phyloP scores from a whole-genome alignment of 108 stramenopile species.

The Epithemia pelagica region DNA sequence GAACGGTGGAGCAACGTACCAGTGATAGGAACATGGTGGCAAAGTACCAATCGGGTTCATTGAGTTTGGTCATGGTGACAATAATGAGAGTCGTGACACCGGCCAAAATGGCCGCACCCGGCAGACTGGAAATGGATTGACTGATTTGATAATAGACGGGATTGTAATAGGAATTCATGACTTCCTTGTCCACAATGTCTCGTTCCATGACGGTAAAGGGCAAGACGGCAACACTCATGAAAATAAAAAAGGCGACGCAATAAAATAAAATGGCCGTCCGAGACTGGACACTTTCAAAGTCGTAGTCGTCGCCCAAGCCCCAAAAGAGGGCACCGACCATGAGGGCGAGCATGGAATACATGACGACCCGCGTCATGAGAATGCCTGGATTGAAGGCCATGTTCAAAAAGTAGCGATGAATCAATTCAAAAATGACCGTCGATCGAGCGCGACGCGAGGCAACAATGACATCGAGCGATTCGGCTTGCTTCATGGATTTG shows the following conservation, averaged over 20 bases:
- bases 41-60: slow-evolving; percentile 40
- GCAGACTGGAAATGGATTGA: slow-evolving; percentile 32
- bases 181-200: slow-evolving; percentile 56
- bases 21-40: slow-evolving; percentile 44
- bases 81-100: slow-evolving; percentile 38
- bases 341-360: slow-evolving; percentile 47
- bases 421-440: slow-evolving; percentile 21
- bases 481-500: slow-evolving; percentile 3
- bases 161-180: slow-evolving; percentile 52
- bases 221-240: slow-evolving; percentile 53
- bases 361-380: slow-evolving; percentile 39
- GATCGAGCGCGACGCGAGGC: not conserved
- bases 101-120: slow-evolving; percentile 37
- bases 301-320: slow-evolving; percentile 27
- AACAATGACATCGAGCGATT: not conserved
- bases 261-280: slow-evolving; percentile 46
- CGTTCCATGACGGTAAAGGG: slow-evolving; percentile 61
- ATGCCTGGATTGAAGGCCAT: slow-evolving; percentile 56
- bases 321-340: slow-evolving; percentile 44
- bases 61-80: slow-evolving; percentile 33
- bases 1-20: too few species aligned
- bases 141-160: slow-evolving; percentile 41
- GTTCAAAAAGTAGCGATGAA: slow-evolving; percentile 41
- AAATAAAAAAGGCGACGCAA: slow-evolving; percentile 59
- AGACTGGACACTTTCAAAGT: slow-evolving; percentile 24